phyloP scores from a whole-genome alignment of 2,329 filamentous ascomycete species.

The Fusarium bactridioides region DNA sequence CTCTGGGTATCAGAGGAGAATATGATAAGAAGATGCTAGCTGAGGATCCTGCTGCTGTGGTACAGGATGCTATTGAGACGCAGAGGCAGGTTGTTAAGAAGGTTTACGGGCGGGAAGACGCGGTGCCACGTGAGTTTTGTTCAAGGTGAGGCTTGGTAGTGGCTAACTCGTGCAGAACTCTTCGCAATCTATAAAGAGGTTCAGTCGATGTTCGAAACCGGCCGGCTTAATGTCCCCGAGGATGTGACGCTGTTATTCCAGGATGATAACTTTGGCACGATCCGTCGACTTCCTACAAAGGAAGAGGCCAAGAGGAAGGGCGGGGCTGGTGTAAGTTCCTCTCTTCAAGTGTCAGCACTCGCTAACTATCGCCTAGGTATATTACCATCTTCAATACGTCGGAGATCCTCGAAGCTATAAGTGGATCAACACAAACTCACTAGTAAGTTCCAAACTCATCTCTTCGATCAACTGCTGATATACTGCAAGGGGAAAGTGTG shows the following conservation, averaged over 20 bases:
- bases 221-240: slow-evolving; percentile 63
- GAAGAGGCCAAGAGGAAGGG: slow-evolving; percentile 61
- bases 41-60: slow-evolving; percentile 15
- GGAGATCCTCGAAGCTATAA: slow-evolving; percentile 67
- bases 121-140: slow-evolving; percentile 47
- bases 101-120: slow-evolving; percentile 56
- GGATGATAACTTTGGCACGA: slow-evolving; percentile 70
- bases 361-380: slow-evolving; percentile 45
- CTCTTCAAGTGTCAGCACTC: rapidly evolving
- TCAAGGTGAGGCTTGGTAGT: rapidly evolving
- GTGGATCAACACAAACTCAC: slow-evolving; percentile 68
- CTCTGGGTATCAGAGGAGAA: slow-evolving; percentile 24
- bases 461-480: not conserved
- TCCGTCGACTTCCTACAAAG: slow-evolving; percentile 62
- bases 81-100: slow-evolving; percentile 63
- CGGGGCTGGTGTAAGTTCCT: slow-evolving; percentile 60
- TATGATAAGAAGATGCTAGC: slow-evolving; percentile 22
- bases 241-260: slow-evolving; percentile 69
- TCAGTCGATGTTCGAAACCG: slow-evolving; percentile 67
- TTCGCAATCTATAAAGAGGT: slow-evolving; percentile 74
- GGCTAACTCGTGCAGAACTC: slow-evolving; percentile 52
- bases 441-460: too few species aligned
- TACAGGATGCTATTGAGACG: slow-evolving; percentile 41
- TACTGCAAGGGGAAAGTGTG: slow-evolving; percentile 42
- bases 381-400: slow-evolving; percentile 69